Evolutionary conservation across 2,329 filamentous ascomycete genomes (phyloP), one percentile per base, ranked within the genome.

Genomic region (Diaporthe eres): DNA sequence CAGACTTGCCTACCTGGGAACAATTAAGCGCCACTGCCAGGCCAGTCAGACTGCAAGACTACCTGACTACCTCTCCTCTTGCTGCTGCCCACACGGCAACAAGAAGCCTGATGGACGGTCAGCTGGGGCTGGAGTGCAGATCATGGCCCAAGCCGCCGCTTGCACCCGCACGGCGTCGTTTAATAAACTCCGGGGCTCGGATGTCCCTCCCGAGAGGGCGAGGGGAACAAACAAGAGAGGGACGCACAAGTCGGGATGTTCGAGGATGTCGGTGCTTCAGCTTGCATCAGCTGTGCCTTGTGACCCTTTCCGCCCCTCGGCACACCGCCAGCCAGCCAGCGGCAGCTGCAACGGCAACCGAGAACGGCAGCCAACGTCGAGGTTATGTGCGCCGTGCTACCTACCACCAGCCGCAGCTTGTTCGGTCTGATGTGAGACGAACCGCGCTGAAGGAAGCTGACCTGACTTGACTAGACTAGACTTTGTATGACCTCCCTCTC

Each of bases 61-160:
- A 39, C 37, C 37, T 9, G n/a, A 15, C 4, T 53, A 53, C n/a
- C 13, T 53, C 51, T 13, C 10, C 28, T 58, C 55, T n/a, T 39
- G 10, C 19, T 39, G 28, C 58, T 10, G 34, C 22, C 58, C 34
- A 17, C 57, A 60, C 58, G 58, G 34, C 60, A 47, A 17, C 28
- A 51, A 31, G 13, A 22, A 47, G 63, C 44, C 47, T 70, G 65
- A 42, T 55, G 49, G 47, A 55, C 65, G 65, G 65, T 70, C 65
- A 70, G 65, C 65, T 70, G 47, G 49, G 49, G 47, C 65, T 70
- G 65, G 49, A 70, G 49, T 47, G 49, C 47, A 70, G 47, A 70
- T 70, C 65, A 53, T 42, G 34, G n/a, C 65, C 65, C 49, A 55
- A 55, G 49, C 34, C 31, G 65, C 63, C 44, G 63, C 63, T 25